Evolutionary conservation across 371 early-diverging fungal genomes (phyloP).

Genomic region (Mortierella sp.): DNA sequence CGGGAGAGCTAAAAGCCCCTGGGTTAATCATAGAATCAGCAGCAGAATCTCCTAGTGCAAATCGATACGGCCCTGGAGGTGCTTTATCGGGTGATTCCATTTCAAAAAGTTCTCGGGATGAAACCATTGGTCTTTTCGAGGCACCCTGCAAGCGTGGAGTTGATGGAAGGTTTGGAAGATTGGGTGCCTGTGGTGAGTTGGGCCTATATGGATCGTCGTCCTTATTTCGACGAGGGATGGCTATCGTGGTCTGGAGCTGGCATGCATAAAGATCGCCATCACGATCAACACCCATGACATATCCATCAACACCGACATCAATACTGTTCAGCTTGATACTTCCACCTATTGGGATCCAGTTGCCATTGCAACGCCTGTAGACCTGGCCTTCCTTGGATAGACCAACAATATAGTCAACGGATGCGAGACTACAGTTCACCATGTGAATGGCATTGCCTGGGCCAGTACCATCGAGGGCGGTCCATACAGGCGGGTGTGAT

Average conservation of each 20-base stretch:
- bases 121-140: constrained; percentile 20
- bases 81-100: constrained; percentile 14
- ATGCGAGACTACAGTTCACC: constrained; percentile 26
- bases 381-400: constrained; percentile 28
- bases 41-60: background rate
- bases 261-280: constrained; percentile 51
- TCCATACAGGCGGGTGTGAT: constrained; percentile 46
- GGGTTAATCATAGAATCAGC: background rate
- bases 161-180: constrained; percentile 9
- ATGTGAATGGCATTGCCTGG: constrained; percentile 28
- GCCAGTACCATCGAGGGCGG: constrained; percentile 41
- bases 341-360: constrained; percentile 32
- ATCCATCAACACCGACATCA: constrained; percentile 46
- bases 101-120: constrained; percentile 51
- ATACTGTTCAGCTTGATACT: constrained; percentile 21
- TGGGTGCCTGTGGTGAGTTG: constrained; percentile 38
- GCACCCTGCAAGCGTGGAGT: constrained; percentile 22
- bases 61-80: background rate
- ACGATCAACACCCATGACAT: constrained; percentile 41
- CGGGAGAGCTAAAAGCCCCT: background rate
- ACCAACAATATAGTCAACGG: constrained; percentile 36
- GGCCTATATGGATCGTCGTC: constrained; percentile 1
- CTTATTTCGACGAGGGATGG: constrained; percentile 11
- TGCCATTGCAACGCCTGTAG: constrained; percentile 20
- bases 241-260: constrained; percentile 28